Base-by-base conservation (phyloP, 768 basidiomycete genomes). In the Suillus weaverae region DNA sequence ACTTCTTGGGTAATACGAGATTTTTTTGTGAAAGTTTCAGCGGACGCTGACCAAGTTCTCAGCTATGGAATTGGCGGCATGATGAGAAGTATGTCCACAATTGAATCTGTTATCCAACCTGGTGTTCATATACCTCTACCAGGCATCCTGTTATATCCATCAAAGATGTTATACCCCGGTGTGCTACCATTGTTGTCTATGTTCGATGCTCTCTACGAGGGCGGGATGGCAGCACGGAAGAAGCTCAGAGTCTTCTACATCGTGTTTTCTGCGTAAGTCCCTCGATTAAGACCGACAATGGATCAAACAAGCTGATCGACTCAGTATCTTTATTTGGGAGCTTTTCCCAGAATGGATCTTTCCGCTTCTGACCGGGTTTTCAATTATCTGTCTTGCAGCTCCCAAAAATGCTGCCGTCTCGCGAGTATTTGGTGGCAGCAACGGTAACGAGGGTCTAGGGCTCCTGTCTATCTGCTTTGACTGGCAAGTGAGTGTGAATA, bases 391-490 rank as follows among this genome's bases (percentile, higher is more conserved):
- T 67, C 77, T 90, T 48, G 81, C 88, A 3, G 85, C 83, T 4
- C 73, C 80, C 50, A 79, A 83, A 6, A 75, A 79, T 35, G 75
- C 85, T 65, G 70, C 84, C 18, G 81, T 89, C 69, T 88, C 87
- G 4, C 85, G 86, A 61, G 68, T 91, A 0, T 90, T 91, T 64
- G 90, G 90, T 35, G 90, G 90, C 6, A 77, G 84, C 3, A 80
- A 84, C 41, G 87, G 83, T 35, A 91, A 90, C 68, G 89, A 91
- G 72, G 89, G 88, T 0, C 77, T 90, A 46, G 89, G 89, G 0
- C 69, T 90, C 22, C 62, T 86, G 46, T 84, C 83, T 39, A 64
- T 90, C 48, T 85, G 85, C n/a, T 82, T 90, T 54, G 89, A 90
- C 68, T 91, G 74, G 74, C 73, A 75, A 26, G 62, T 63, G 20